These are phyloP conservation scores for Fusarium sp. DNA, from an alignment of 2,329 filamentous ascomycete species.

Conservation along the genomic window DNA sequence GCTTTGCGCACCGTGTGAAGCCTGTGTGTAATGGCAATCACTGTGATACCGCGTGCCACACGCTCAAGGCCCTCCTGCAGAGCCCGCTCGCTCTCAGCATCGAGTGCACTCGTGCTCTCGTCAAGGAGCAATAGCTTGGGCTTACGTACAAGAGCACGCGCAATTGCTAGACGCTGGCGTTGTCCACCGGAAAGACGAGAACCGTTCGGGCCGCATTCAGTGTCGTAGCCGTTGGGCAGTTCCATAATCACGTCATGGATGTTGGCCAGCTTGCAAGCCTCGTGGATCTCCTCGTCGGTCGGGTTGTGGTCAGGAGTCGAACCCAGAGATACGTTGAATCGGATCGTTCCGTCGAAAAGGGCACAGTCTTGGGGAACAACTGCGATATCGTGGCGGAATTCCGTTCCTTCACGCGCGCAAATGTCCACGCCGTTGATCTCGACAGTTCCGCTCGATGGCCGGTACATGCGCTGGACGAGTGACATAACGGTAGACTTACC, in stretches of 20 bases:
- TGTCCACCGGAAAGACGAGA: slow-evolving; percentile 83
- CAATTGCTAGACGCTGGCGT: slow-evolving; percentile 82
- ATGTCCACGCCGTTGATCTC: slow-evolving; percentile 63
- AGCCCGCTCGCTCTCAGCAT: slow-evolving; percentile 75
- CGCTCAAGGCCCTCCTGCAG: slow-evolving; percentile 76
- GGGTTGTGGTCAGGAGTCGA: slow-evolving; percentile 67
- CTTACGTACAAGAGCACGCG: slow-evolving; percentile 78
- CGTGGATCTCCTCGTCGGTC: slow-evolving; percentile 72
- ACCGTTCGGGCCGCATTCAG: slow-evolving; percentile 77
- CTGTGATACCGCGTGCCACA: slow-evolving; percentile 66
- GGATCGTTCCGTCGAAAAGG: slow-evolving; percentile 69
- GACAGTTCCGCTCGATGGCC: slow-evolving; percentile 57
- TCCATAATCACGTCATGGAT: slow-evolving; percentile 76
- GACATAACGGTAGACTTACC: slow-evolving; percentile 77
- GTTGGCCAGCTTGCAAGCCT: slow-evolving; percentile 75
- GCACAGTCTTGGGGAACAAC: slow-evolving; percentile 70
- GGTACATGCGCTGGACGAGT: slow-evolving; percentile 65
- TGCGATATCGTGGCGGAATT: slow-evolving; percentile 66
- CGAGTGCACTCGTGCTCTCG: slow-evolving; percentile 84
- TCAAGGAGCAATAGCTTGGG: slow-evolving; percentile 83
- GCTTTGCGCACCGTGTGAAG: slow-evolving; percentile 69
- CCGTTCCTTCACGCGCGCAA: slow-evolving; percentile 55
- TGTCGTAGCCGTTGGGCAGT: slow-evolving; percentile 75
- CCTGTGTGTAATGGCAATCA: slow-evolving; percentile 70
- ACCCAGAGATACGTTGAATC: slow-evolving; percentile 69